Base-by-base conservation (phyloP, 1,284 basidiomycete species). In the Pascua guehoae region DNA sequence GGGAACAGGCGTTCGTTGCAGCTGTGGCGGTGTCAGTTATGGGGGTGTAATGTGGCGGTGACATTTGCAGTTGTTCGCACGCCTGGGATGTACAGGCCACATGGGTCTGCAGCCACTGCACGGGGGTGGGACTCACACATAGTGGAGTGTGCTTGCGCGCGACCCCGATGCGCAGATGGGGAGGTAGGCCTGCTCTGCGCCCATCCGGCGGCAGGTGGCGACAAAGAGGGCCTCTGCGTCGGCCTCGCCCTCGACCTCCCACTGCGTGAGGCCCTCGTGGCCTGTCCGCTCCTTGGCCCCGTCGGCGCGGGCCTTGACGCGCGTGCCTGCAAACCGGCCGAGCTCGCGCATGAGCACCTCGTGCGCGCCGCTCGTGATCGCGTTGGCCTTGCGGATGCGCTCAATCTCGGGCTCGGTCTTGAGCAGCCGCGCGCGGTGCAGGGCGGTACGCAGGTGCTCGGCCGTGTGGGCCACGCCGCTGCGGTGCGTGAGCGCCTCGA, bases 161-260 rank as follows among this genome's bases (percentile, higher is more conserved):
- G 84, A 85, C 0, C 90, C 88, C 1, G 87, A 86, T 0, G 91
- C 92, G 9, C 91, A 88, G 57, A 95, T 94, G 1, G 92, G 91
- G 11, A 89, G 81, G 74, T 96, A 95, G 0, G 91, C 89, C 77
- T 90, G 88, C n/a, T 85, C 81, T 5, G 89, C 81, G 16, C 89
- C 91, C 51, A 89, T 85, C 60, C 89, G 81, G 49, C 89, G 80
- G 74, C 91, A 94, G 4, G 86, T 86, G 2, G 91, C 89, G 4
- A 91, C 88, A 63, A 95, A 96, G 5, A 93, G 81, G 0, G 91
- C 92, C 71, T 94, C 91, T 0, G 89, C 92, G 72, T 93, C 91
- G 0, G 85, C 86, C 76, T 96, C 92, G 67, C 88, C 89, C 78
- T 89, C 85, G 16, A 94, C 89, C 51, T 90, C 79, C 88, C 91